A percentile compares a stretch with the other conserved stretches of the same genome.
Conservation (phyloP, 2,329 filamentous ascomycete species). For the Diplodia scrobiculata region DNA sequence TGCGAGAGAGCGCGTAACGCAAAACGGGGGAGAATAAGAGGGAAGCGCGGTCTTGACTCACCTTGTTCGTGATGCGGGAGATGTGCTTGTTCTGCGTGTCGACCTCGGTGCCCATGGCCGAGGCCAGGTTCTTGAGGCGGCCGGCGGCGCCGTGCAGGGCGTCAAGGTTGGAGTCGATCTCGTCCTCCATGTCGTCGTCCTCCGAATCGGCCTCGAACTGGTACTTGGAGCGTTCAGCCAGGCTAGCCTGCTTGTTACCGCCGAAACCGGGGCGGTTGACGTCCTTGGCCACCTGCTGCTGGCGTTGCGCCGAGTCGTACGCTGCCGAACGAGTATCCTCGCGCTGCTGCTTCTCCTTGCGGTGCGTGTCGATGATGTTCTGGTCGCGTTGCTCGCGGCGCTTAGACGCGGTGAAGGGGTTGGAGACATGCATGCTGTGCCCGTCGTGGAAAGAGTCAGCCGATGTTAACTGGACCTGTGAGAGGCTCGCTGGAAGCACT, state of each 20-base stretch:
- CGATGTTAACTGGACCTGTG: conserved; percentile 58
- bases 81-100: conserved; percentile 77
- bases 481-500: conserved; percentile 46
- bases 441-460: conserved; percentile 3
- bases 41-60: neutral
- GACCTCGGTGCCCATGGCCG: conserved; percentile 73
- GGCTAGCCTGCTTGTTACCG: conserved; percentile 55
- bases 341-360: conserved; percentile 57
- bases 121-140: conserved; percentile 71
- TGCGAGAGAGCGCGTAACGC: neutral
- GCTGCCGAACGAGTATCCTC: conserved; percentile 60
- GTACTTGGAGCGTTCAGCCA: conserved; percentile 70
- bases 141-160: conserved; percentile 63
- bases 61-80: conserved; percentile 72
- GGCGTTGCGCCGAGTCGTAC: conserved; percentile 57
- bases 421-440: conserved; percentile 39
- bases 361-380: conserved; percentile 67
- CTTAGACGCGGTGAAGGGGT: conserved; percentile 64
- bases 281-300: conserved; percentile 65
- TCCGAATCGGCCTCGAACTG: conserved; percentile 64
- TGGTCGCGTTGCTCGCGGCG: conserved; percentile 63
- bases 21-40: neutral
- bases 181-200: conserved; percentile 68
- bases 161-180: conserved; percentile 55
- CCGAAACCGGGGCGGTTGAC: conserved; percentile 52